Evolutionary conservation across 1,284 basidiomycete genomes (phyloP).

Genomic region (Gomphus bonarii): DNA sequence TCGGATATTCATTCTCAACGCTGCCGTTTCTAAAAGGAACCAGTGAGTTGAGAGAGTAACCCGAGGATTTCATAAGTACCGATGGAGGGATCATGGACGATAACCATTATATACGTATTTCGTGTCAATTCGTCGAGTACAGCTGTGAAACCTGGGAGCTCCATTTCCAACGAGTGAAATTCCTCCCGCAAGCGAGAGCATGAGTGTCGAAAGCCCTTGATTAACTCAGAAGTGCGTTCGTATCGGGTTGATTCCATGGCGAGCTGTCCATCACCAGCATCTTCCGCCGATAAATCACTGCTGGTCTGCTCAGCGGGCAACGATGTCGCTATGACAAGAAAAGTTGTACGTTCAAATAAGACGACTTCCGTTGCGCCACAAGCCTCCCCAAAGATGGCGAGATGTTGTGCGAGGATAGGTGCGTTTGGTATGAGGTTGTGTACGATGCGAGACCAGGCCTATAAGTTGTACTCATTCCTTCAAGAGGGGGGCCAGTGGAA

Average conservation of each 20-base stretch:
- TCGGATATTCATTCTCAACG: constrained; percentile 74
- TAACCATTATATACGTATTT: constrained; percentile 89
- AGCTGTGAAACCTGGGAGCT: constrained; percentile 76
- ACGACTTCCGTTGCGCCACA: constrained; percentile 90
- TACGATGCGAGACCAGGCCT: constrained; percentile 98
- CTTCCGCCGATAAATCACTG: constrained; percentile 12
- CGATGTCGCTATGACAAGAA: constrained; percentile 88
- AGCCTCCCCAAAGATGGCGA: constrained; percentile 76
- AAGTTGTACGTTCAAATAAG: constrained; percentile 94
- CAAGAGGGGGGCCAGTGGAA: neutral
- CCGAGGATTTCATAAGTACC: constrained; percentile 37
- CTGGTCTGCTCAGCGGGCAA: constrained; percentile 12
- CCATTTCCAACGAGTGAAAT: constrained; percentile 73
- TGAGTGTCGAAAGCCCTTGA: constrained; percentile 90
- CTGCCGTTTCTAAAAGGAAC: constrained; percentile 62
- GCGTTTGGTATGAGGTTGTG: constrained; percentile 95
- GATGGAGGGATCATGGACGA: constrained; percentile 81
- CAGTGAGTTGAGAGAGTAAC: neutral
- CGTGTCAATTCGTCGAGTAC: constrained; percentile 92
- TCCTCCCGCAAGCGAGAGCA: constrained; percentile 78
- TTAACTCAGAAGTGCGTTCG: constrained; percentile 90
- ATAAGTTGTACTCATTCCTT: constrained; percentile 1
- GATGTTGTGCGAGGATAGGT: constrained; percentile 75
- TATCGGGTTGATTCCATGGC: constrained; percentile 74
- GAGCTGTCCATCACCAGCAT: constrained; percentile 29